Base-by-base conservation (phyloP, 169 alveolate genomes). In the Plasmodium gallinaceum region DNA sequence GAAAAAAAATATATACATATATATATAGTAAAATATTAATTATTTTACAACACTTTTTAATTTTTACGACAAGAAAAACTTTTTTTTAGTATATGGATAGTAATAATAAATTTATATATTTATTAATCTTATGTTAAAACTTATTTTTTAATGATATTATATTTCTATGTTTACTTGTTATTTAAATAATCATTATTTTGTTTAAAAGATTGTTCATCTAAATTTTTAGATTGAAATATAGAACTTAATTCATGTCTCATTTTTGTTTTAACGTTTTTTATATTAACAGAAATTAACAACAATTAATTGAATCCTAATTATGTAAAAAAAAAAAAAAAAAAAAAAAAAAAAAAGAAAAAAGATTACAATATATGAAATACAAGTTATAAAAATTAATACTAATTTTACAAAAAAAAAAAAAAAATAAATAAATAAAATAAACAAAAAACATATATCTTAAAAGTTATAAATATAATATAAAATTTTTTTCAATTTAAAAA, bases 101-200 rank as follows among this genome's bases (percentile, higher is more conserved):
- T 32, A 32, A 32, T 32, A 32, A 32, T 32, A 32, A 32, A 32
- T 2, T 32, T 32, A 32, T 2, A 32, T 32, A 32, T 32, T 32
- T 32, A 32, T 2, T 1, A 2, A 32, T 32, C 39, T 32, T 32
- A 32, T 32, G 39, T 32, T 32, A 32, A 48, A 48, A 48, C 58
- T 48, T 48, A 5, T 5, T 68, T 18, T 10, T 16, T 8, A 12
- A 14, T 0, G 7, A 16, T 16, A 1, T 5, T 12, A 22, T 45
- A 42, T 68, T 4, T 68, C 10, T 16, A 5, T 37, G n/a, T 64
- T 64, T 64, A 75, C 88, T 39, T 75, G 32, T 66, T 75, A 57
- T 32, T 62, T 51, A 75, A 51, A 62, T 12, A 75, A 10, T 75
- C 68, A 22, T 48, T 39, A 57, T n/a, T 66, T 24, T 32, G 54